These are phyloP conservation scores for Penicillium brasilianum DNA, from an alignment of 2,329 filamentous ascomycete genomes.

Conservation along the genomic window DNA sequence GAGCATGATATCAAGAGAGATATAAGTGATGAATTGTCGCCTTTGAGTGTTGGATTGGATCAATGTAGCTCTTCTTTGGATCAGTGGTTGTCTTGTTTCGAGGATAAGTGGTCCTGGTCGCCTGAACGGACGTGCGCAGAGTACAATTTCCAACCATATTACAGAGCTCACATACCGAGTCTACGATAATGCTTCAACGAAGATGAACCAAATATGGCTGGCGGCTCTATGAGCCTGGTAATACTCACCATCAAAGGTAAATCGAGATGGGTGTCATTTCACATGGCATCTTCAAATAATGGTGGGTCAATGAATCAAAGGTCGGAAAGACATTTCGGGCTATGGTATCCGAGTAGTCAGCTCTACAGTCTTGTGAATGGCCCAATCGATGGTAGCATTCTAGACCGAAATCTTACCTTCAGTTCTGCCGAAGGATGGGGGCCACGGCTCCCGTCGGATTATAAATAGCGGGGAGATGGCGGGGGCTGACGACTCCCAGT, in stretches of 20 bases:
- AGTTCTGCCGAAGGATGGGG: neutral
- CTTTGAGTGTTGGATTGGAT: neutral
- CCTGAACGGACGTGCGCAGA: too few species aligned
- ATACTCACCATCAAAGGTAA: neutral
- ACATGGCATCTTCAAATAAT: neutral
- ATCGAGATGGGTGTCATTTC: neutral
- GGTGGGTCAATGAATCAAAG: neutral
- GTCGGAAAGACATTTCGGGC: too few species aligned
- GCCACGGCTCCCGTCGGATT: neutral
- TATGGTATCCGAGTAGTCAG: neutral
- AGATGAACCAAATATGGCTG: too few species aligned
- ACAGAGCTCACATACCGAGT: too few species aligned
- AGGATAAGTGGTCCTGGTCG: too few species aligned
- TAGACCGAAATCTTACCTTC: neutral
- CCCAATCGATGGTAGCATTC: neutral
- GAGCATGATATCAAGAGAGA: neutral
- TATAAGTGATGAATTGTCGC: neutral
- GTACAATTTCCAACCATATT: too few species aligned
- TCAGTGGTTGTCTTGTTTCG: neutral
- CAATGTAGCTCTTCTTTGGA: neutral
- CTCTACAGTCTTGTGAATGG: neutral
- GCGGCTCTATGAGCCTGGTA: neutral
- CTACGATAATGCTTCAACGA: too few species aligned
- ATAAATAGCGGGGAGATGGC: conserved; percentile 5
- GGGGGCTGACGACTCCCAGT: neutral